phyloP scores from a whole-genome alignment of 2,329 filamentous ascomycete species.

The Monilinia polystroma region DNA sequence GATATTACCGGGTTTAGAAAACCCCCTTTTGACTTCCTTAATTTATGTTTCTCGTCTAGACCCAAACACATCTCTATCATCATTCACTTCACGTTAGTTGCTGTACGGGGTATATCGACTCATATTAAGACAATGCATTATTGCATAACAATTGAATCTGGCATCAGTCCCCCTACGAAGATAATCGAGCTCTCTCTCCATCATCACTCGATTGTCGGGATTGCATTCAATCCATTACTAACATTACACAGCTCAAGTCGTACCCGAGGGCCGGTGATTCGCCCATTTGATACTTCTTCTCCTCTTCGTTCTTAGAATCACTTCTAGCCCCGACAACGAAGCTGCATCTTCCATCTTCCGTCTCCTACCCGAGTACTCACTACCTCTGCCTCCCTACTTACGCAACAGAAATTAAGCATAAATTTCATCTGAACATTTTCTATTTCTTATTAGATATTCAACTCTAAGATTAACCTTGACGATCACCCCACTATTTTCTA shows the following conservation, averaged over 20 bases:
- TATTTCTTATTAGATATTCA: not conserved
- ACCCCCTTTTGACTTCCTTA: not conserved
- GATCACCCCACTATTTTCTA: conserved; percentile 5
- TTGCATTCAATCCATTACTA: not conserved
- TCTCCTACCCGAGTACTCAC: not conserved
- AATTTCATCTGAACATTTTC: conserved; percentile 1
- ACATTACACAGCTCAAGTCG: conserved; percentile 6
- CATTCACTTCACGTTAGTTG: not conserved
- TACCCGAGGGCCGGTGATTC: conserved; percentile 11
- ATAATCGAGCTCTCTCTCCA: not conserved
- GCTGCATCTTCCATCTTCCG: not conserved
- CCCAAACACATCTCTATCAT: not conserved
- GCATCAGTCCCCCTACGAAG: not conserved
- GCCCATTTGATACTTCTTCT: not conserved
- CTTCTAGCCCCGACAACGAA: not conserved
- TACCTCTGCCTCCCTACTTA: not conserved
- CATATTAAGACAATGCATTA: not conserved
- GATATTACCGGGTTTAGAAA: not conserved
- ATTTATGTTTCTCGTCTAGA: not conserved
- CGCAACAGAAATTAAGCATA: conserved; percentile 15
- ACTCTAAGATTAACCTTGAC: conserved; percentile 7
- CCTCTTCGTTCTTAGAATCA: not conserved
- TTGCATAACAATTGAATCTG: not conserved
- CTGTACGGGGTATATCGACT: not conserved
- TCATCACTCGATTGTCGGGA: conserved; percentile 4